Evolutionary conservation across 2,329 filamentous ascomycete species (phyloP).

Genomic region (Coniochaeta hoffmannii): DNA sequence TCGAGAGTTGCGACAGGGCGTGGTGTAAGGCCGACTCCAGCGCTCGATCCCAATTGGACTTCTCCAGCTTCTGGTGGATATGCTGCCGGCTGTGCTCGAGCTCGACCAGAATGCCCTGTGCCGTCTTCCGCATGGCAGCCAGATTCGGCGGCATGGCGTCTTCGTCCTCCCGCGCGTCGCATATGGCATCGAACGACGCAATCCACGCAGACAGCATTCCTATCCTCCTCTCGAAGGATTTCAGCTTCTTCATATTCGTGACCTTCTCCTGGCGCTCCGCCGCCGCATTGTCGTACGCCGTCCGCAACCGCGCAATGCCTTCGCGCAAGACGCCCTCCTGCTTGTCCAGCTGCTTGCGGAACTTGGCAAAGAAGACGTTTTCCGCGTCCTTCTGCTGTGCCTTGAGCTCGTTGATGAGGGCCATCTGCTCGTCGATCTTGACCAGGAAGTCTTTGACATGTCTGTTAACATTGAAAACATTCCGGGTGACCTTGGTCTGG

Average conservation of each 20-base stretch:
- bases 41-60: conserved; percentile 77
- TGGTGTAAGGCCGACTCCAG: conserved; percentile 85
- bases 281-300: conserved; percentile 74
- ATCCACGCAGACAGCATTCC: conserved; percentile 86
- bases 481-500: conserved; percentile 98
- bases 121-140: conserved; percentile 74
- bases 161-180: conserved; percentile 62
- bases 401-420: conserved; percentile 92
- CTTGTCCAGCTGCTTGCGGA: conserved; percentile 85
- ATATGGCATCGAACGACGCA: conserved; percentile 79
- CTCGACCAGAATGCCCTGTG: conserved; percentile 80
- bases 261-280: conserved; percentile 73
- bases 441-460: conserved; percentile 99
- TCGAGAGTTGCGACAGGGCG: conserved; percentile 68
- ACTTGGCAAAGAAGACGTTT: conserved; percentile 73
- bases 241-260: conserved; percentile 72
- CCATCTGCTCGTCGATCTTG: conserved; percentile 98
- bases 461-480: conserved; percentile 97
- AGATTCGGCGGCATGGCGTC: conserved; percentile 62
- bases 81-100: conserved; percentile 86
- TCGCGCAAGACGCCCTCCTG: conserved; percentile 68
- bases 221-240: conserved; percentile 78
- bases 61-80: conserved; percentile 75
- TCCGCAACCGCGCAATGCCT: conserved; percentile 70
- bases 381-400: conserved; percentile 89